Conservation (phyloP, 257 asterid species). For the Salvia hispanica region DNA sequence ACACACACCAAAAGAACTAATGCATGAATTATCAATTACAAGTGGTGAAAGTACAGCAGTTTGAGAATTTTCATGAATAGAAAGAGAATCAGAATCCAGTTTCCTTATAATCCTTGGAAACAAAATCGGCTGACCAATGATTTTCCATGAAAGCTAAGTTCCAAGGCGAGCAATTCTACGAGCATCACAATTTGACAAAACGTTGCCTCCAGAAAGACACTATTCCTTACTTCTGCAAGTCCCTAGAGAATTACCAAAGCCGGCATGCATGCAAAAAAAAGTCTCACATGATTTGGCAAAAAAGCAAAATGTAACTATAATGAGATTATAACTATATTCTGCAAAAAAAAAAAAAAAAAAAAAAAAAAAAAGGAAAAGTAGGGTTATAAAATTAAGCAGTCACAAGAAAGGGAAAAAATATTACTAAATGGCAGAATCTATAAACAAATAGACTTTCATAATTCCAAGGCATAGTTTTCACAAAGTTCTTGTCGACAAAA, state of each 20-base stretch:
- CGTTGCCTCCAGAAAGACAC: not conserved
- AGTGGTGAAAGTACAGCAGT: not conserved
- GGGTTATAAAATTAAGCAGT: not conserved
- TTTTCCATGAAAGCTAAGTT: slow-evolving; percentile 13
- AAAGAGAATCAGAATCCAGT: slow-evolving; percentile 3
- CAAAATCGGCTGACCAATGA: slow-evolving; percentile 6
- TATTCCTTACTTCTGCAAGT: slow-evolving; percentile 8
- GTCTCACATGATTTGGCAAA: slow-evolving; percentile 16
- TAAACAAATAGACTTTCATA: slow-evolving; percentile 2
- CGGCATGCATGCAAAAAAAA: slow-evolving; percentile 26
- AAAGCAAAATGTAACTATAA: not conserved
- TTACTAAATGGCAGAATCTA: slow-evolving; percentile 12
- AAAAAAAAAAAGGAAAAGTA: no score
- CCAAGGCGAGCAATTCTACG: not conserved
- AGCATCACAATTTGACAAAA: slow-evolving; percentile 6
- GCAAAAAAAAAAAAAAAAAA: no score
- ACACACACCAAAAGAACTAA: not conserved
- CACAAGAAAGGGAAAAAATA: not conserved
- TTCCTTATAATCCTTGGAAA: slow-evolving; percentile 16
- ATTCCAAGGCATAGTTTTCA: not conserved
- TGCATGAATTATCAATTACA: slow-evolving; percentile 17
- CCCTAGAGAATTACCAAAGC: slow-evolving; percentile 16
- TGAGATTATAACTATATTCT: slow-evolving; percentile 3
- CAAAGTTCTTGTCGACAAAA: slow-evolving; percentile 2
- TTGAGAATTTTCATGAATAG: slow-evolving; percentile 5